A percentile compares a stretch with the other conserved stretches of the same genome.
Evolutionary conservation across 345 rosid species (phyloP).

Genomic region (Brassica incana): DNA sequence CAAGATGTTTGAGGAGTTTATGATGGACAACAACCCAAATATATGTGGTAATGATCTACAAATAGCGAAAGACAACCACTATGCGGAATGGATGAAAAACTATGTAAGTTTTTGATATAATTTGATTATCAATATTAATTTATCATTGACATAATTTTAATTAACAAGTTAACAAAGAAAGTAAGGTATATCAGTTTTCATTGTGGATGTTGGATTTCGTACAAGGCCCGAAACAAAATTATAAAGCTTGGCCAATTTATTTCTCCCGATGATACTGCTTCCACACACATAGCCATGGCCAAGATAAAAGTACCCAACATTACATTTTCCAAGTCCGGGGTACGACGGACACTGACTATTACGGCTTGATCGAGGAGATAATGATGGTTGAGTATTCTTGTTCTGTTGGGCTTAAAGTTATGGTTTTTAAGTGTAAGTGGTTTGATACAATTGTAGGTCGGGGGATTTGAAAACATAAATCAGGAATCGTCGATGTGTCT

Average conservation of each 20-base stretch:
- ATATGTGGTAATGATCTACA: no score
- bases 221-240: no score
- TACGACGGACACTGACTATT: neutral
- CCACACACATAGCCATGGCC: neutral
- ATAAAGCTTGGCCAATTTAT: neutral
- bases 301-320: neutral
- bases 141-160: no score
- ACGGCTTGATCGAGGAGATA: neutral
- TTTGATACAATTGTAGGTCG: neutral
- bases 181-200: no score
- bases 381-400: neutral
- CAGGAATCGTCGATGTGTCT: neutral
- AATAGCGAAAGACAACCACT: no score
- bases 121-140: no score
- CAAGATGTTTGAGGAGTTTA: no score
- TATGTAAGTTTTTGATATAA: no score
- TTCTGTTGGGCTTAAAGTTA: neutral
- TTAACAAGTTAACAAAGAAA: no score
- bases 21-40: no score
- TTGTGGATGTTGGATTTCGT: no score
- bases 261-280: neutral
- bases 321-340: neutral
- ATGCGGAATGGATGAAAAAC: no score
- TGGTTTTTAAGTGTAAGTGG: neutral
- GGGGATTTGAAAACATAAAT: neutral